Base-by-base conservation (phyloP, 805 yeast genomes). In the Danielia reshetovae region DNA sequence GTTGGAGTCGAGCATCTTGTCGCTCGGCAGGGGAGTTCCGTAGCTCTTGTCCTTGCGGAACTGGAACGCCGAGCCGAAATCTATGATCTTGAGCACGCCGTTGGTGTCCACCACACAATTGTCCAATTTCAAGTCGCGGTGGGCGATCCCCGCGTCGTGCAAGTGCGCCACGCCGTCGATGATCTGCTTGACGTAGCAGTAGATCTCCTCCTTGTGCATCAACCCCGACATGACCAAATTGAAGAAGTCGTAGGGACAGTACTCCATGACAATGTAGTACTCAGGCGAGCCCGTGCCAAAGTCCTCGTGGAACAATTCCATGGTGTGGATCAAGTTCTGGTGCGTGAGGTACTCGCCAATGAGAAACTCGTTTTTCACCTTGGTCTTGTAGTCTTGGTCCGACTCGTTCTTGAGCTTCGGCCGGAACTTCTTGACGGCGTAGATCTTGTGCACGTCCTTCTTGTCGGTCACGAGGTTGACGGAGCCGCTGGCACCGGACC, bases 401-500 rank as follows among this genome's bases (percentile, higher is more conserved):
- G 76, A 50, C 54, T 86, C 95, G 34, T 72, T 72, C 4, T 72
- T 63, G 37, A 74, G 64, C 48, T 79, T 78, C 7, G 82, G 63
- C 40, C 95, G 70, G 57, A 90, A 88, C 58, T 85, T 84, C 62
- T 89, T 89, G 35, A 90, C 85, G 0, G 97, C 97, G 60, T 75
- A 87, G 4, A 85, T 56, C 40, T 75, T 71, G 19, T 35, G 30
- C 7, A 59, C 47, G 16, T 76, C 73, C 44, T 79, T 80, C 19
- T 75, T 69, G 34, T 83, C 73, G 39, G 77, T 75, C 39, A 88
- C 82, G 34, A 86, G 70, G 27, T 83, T 74, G n/a, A 89, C 97
- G 0, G 93, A 81, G 2, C 97, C 97, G 16, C 95, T 89, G 1
- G 97, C 97, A 10, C 97, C 97, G 38, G 89, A 79, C 15, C 97